Evolutionary conservation across 1,284 basidiomycete genomes (phyloP), one percentile per base, ranked within the genome.

Genomic region (Macrocystidia cucumis): DNA sequence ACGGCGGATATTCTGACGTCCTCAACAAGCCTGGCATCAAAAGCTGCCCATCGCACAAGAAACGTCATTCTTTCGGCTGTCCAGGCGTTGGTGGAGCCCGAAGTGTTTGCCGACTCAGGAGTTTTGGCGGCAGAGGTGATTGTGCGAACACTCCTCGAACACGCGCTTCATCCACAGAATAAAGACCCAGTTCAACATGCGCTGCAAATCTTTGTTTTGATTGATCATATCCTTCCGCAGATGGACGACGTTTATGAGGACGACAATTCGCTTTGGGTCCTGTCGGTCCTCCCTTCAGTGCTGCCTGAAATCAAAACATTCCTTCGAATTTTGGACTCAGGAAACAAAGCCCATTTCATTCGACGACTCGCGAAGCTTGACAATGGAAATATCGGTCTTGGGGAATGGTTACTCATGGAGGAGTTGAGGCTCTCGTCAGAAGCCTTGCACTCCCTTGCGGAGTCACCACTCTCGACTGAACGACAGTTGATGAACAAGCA

Each of bases 351-450:
- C 2, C 62, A 67, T 28, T 55, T 86, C 22, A 51, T 84, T n/a
- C 56, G 66, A 32, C 65, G 73, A 3, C 60, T 87, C 3, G 59
- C 71, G 16, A 59, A 55, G 13, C 51, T 86, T 9, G 84, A 88
- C 44, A 54, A 64, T 3, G 77, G 72, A 3, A 52, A 64, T 8
- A 58, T 74, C 4, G 75, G 74, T 1, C 50, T 85, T 3, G 80
- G 74, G n/a, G 78, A 83, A 41, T 88, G 80, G 79, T 45, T 88
- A 16, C 46, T 88, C 5, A 48, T 59, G 14, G 71, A 78, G 43
- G 80, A 84, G 43, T 44, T 80, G 37, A 74, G 71, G 46, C 53
- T 60, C 9, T 45, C 78, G 16, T 46, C 47, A 4, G 47, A 49
- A n/a, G 46, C 57, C 3, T 49, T 73, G 6, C 50, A 59, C 29